Conservation (phyloP, 2,329 filamentous ascomycete genomes). For the Colletotrichum theobromicola region DNA sequence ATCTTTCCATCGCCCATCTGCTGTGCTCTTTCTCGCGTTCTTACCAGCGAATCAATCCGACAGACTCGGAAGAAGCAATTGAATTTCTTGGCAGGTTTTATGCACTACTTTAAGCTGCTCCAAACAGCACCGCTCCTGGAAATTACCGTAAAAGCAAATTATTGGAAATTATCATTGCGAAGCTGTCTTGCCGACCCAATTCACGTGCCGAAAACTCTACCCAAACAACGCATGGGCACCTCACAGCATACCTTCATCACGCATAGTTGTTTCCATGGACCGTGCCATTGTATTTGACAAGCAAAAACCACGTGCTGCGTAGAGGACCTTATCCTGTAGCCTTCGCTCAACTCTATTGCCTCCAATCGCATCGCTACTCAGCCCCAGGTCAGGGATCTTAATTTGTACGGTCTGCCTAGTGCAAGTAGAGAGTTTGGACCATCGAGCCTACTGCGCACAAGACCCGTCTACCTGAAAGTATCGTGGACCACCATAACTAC, state of each 20-base stretch:
- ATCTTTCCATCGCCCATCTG: background rate
- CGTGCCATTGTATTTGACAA: background rate
- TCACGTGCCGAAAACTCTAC: background rate
- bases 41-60: background rate
- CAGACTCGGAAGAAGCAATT: background rate
- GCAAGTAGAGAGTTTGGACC: background rate
- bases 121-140: fast-evolving
- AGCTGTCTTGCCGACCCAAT: background rate
- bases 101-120: background rate
- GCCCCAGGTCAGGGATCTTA: background rate
- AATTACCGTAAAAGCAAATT: background rate
- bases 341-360: background rate
- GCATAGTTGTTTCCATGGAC: background rate
- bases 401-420: background rate
- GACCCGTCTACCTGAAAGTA: background rate
- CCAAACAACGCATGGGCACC: background rate
- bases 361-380: background rate
- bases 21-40: background rate
- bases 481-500: background rate
- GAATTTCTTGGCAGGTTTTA: background rate
- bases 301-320: background rate
- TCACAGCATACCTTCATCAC: background rate
- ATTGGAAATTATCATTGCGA: background rate
- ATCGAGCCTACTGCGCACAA: too few species aligned
- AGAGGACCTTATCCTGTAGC: background rate